These are phyloP conservation scores for Dryadomyces sulphureus DNA, from an alignment of 2,329 filamentous ascomycete species.

Conservation along the genomic window DNA sequence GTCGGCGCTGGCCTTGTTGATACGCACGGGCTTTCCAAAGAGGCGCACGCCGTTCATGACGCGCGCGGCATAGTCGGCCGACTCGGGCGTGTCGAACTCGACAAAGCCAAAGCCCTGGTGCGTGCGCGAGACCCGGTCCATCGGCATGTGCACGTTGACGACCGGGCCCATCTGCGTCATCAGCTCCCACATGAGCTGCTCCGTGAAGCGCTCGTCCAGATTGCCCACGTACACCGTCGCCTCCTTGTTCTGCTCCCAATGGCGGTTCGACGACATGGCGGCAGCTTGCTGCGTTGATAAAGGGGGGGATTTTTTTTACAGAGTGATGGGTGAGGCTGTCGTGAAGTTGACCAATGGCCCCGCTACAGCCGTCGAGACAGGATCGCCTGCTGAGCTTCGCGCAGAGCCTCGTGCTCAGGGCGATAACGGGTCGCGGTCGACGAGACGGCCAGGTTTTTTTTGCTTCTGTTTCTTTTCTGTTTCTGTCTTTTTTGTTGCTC, in stretches of 20 bases:
- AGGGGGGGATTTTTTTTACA: too few species aligned
- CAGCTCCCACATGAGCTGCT: conserved; percentile 87
- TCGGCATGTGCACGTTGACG: conserved; percentile 94
- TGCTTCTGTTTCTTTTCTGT: too few species aligned
- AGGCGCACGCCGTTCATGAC: conserved; percentile 94
- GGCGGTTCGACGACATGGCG: conserved; percentile 13
- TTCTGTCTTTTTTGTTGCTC: too few species aligned
- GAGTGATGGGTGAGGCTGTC: too few species aligned
- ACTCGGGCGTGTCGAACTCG: conserved; percentile 89
- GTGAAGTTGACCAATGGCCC: too few species aligned
- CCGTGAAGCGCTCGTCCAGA: conserved; percentile 88
- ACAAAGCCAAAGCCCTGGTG: conserved; percentile 99
- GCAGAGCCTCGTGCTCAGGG: too few species aligned
- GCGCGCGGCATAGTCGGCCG: conserved; percentile 90
- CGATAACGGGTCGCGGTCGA: too few species aligned
- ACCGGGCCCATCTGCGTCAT: conserved; percentile 97
- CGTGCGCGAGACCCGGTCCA: conserved; percentile 90
- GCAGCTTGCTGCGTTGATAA: too few species aligned
- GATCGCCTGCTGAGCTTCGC: too few species aligned
- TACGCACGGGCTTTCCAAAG: conserved; percentile 85
- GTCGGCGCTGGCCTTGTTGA: conserved; percentile 86
- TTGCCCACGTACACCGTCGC: conserved; percentile 97
- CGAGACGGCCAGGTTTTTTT: too few species aligned
- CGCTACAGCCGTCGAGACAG: too few species aligned
- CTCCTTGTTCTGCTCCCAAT: conserved; percentile 93